Conservation (phyloP, 495 filamentous ascomycete species). For the Barbatosphaeria neglecta region DNA sequence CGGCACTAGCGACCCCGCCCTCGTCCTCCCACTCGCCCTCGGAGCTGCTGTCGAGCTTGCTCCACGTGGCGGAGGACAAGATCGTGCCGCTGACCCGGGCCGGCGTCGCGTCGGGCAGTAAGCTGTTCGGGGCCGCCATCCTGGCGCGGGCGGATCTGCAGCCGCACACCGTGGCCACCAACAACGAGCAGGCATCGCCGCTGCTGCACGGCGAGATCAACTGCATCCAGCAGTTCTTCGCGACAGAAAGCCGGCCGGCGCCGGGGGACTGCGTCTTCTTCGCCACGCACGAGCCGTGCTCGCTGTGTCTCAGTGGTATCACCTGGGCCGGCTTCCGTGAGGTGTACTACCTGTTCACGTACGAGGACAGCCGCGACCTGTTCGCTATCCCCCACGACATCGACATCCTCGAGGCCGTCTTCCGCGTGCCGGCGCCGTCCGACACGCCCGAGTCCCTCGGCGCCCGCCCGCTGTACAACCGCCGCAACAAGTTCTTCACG, state of each 20-base stretch:
- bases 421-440: constrained; percentile 17
- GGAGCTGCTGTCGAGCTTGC: constrained; percentile 19
- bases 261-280: constrained; percentile 29
- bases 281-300: constrained; percentile 31
- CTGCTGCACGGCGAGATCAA: constrained; percentile 32
- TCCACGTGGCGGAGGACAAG: constrained; percentile 16
- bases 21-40: constrained; percentile 10
- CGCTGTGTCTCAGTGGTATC: constrained; percentile 27
- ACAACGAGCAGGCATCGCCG: constrained; percentile 25
- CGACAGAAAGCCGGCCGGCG: constrained; percentile 8
- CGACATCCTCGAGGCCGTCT: constrained; percentile 28
- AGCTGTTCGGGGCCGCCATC: constrained; percentile 30
- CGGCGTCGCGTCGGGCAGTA: constrained; percentile 24
- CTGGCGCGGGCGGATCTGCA: constrained; percentile 12
- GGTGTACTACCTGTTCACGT: constrained; percentile 33
- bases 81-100: constrained; percentile 22
- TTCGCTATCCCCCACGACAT: constrained; percentile 31
- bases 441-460: constrained; percentile 13
- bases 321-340: constrained; percentile 32
- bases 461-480: constrained; percentile 23
- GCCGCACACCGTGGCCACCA: constrained; percentile 22
- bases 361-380: constrained; percentile 28
- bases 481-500: constrained; percentile 27
- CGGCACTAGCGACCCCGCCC: too few relatives aligned
- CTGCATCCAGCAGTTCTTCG: constrained; percentile 31